Base-by-base conservation (phyloP, 805 yeast species). In the Monosporozyma unispora region DNA sequence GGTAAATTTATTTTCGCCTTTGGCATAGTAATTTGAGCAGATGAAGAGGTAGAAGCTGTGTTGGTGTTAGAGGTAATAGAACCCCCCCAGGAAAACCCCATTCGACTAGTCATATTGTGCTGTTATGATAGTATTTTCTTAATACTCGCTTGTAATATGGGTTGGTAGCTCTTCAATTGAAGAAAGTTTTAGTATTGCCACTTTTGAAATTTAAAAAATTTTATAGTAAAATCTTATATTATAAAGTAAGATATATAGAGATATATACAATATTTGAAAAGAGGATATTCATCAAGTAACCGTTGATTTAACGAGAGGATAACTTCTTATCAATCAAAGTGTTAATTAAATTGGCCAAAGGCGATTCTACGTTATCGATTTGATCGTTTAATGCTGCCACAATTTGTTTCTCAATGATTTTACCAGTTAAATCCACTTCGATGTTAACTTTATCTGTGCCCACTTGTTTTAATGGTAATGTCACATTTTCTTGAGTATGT, bases 351-450 rank as follows among this genome's bases (percentile, higher is more conserved):
- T 66, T 68, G 44, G 67, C 75, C 53, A 87, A 68, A 1, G 77
- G 68, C 35, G 84, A 75, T 27, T 72, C 70, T 9, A 71, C 64
- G 51, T 76, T 74, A 12, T 62, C 60, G 16, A 79, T 72, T 60
- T 84, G 83, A 46, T 75, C 72, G 51, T 75, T 73, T 52, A 85
- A 68, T 54, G 77, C 74, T 35, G 75, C 50, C 50, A 74, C 76
- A 48, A 93, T 84, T 69, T 91, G 98, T 66, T 87, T 82, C 62
- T 87, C 96, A 50, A 91, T 80, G 51, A 89, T 75, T 69, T 93
- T 93, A 18, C 98, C 99, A 38, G 91, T 85, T 47, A 91, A 72
- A 66, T 93, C 99, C 29, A 93, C 99, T 69, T 93, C 99, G 45
- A 93, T 81, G 60, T 93, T 93, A 25, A 93, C 95, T 16, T 61